These are phyloP conservation scores for Euptelea pleiosperma DNA, from an alignment of 164 flowering plant genomes.

Conservation along the genomic window DNA sequence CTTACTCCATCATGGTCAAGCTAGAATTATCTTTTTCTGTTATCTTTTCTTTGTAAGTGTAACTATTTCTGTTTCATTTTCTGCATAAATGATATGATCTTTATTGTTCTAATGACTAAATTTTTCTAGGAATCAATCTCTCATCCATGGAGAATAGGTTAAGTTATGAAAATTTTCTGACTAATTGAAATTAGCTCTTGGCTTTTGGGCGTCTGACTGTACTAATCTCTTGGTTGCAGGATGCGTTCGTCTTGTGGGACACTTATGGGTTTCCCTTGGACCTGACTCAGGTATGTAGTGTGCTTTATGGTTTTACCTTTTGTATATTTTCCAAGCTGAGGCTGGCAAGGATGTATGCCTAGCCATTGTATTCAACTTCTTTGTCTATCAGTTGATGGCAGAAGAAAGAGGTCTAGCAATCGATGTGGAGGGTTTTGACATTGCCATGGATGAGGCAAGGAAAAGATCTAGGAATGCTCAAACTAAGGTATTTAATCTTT, in stretches of 20 bases:
- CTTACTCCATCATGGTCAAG: too few species aligned
- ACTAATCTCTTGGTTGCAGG: constrained; percentile 76
- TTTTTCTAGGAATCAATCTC: too few species aligned
- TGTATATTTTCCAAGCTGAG: neutral
- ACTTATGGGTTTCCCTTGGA: constrained; percentile 98
- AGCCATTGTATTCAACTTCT: neutral
- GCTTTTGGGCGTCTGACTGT: too few species aligned
- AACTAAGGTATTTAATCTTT: constrained; percentile 51
- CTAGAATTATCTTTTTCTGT: too few species aligned
- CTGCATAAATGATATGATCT: too few species aligned
- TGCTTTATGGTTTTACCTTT: neutral
- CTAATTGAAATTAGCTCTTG: too few species aligned
- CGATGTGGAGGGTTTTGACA: constrained; percentile 70
- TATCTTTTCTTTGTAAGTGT: too few species aligned
- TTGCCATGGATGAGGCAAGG: constrained; percentile 86
- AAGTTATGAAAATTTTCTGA: too few species aligned
- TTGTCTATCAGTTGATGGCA: constrained; percentile 77
- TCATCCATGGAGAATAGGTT: too few species aligned
- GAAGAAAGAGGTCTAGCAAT: constrained; percentile 84
- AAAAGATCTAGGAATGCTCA: constrained; percentile 87
- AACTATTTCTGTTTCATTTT: too few species aligned
- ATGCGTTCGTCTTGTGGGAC: constrained; percentile 97
- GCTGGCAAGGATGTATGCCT: neutral
- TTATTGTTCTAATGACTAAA: too few species aligned
- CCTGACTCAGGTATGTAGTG: constrained; percentile 76